These are phyloP conservation scores for Cryptosporidium viatorum DNA, from an alignment of 169 alveolate species.

Conservation along the genomic window DNA sequence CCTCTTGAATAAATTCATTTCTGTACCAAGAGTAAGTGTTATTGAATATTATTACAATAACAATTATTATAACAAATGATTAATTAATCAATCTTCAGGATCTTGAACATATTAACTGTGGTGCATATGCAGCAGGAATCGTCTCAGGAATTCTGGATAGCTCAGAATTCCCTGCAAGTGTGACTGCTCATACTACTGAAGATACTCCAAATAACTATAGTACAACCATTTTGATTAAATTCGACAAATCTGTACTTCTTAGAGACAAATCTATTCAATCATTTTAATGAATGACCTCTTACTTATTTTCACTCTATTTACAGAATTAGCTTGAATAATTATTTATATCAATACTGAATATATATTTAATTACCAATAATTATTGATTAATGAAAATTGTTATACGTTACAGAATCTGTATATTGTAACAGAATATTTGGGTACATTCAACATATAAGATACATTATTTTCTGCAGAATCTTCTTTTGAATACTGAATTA, in stretches of 20 bases:
- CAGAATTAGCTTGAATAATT: neutral
- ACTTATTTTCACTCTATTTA: neutral
- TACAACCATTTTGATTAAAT: constrained; percentile 84
- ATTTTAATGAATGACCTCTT: neutral
- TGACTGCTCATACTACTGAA: constrained; percentile 85
- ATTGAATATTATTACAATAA: too few species aligned
- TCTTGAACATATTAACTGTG: constrained; percentile 83
- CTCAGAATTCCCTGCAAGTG: constrained; percentile 86
- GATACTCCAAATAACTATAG: constrained; percentile 77
- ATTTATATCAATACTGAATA: too few species aligned
- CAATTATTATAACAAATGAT: neutral
- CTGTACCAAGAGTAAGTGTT: constrained; percentile 79
- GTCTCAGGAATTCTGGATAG: constrained; percentile 85
- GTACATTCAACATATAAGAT: constrained; percentile 51
- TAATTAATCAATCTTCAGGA: constrained; percentile 61
- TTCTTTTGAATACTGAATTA: constrained; percentile 8
- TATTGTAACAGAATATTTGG: constrained; percentile 76
- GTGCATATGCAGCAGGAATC: constrained; percentile 87
- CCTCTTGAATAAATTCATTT: constrained; percentile 80
- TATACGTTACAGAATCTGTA: constrained; percentile 1
- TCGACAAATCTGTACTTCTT: constrained; percentile 48
- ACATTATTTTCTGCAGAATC: neutral
- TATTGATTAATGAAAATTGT: neutral
- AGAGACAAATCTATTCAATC: constrained; percentile 71
- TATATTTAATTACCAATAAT: neutral